Percentiles rank a stretch among this genome's conserved stretches.
These are phyloP conservation scores for Myxozyma kluyveri DNA, from an alignment of 805 yeast genomes.

Conservation along the genomic window DNA sequence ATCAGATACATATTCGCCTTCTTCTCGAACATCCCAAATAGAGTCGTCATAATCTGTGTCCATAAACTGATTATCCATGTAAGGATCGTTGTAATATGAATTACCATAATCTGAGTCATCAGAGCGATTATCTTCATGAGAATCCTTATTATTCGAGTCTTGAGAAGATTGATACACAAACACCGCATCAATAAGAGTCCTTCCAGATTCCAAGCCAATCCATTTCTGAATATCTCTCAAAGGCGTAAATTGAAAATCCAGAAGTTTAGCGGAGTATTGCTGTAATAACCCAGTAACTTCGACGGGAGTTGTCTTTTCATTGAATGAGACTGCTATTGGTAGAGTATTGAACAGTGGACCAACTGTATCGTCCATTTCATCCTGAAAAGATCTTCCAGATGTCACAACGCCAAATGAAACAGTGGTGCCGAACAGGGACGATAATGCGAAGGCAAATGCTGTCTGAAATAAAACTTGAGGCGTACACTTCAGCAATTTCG, in stretches of 20 bases:
- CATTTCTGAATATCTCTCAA: conserved; percentile 28
- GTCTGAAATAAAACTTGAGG: conserved; percentile 28
- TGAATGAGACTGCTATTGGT: conserved; percentile 18
- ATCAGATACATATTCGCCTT: conserved; percentile 6
- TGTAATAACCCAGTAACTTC: conserved; percentile 10
- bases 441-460: conserved; percentile 21
- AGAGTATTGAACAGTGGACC: conserved; percentile 31
- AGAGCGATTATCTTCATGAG: conserved; percentile 12
- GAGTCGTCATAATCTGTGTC: conserved; percentile 6
- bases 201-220: conserved; percentile 8
- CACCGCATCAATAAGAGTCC: conserved; percentile 17
- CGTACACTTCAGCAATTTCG: conserved; percentile 22
- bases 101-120: too few relatives aligned
- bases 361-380: conserved; percentile 17
- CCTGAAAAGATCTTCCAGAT: conserved; percentile 21
- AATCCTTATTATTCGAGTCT: conserved; percentile 2
- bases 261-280: conserved; percentile 4
- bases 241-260: conserved; percentile 25
- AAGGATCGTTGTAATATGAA: too few relatives aligned
- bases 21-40: conserved; percentile 10
- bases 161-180: conserved; percentile 21
- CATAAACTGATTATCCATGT: too few relatives aligned
- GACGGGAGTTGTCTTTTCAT: background rate
- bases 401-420: conserved; percentile 21
- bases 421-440: conserved; percentile 2